These are phyloP conservation scores for Fusarium marasasianum DNA, from an alignment of 2,329 filamentous ascomycete species.

Conservation along the genomic window DNA sequence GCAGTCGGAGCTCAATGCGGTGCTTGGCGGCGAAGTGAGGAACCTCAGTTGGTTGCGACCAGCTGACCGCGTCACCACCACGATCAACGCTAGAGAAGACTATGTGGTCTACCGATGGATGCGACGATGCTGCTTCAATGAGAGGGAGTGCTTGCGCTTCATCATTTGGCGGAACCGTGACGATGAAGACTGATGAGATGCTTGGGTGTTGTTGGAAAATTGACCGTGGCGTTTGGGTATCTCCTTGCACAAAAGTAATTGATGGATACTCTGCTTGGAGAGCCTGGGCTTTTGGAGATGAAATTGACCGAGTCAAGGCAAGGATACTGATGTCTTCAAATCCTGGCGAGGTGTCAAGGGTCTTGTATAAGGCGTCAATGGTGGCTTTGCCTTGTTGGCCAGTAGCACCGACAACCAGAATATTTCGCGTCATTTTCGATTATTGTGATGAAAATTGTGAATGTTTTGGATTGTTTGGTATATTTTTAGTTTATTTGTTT, in stretches of 20 bases:
- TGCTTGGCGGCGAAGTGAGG: slow-evolving; percentile 35
- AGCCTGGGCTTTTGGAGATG: background rate
- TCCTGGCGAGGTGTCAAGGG: fast-evolving
- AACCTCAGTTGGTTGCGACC: slow-evolving; percentile 21
- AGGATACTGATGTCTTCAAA: background rate
- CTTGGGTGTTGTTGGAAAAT: slow-evolving; percentile 35
- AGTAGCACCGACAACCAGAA: slow-evolving; percentile 24
- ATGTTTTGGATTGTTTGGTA: too few species aligned
- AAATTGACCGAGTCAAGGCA: slow-evolving; percentile 12
- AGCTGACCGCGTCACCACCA: slow-evolving; percentile 15
- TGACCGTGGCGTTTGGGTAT: background rate
- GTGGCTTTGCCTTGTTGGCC: slow-evolving; percentile 33
- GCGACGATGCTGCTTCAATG: slow-evolving; percentile 32
- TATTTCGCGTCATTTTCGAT: background rate
- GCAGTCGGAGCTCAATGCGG: slow-evolving; percentile 24
- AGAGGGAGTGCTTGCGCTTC: slow-evolving; percentile 38
- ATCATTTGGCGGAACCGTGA: slow-evolving; percentile 42
- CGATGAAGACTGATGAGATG: slow-evolving; percentile 40
- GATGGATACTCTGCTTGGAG: background rate
- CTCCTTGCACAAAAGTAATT: slow-evolving; percentile 20
- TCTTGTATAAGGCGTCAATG: slow-evolving; percentile 7
- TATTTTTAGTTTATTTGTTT: background rate
- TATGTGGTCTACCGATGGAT: slow-evolving; percentile 24
- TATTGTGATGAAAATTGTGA: fast-evolving
- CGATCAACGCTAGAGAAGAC: slow-evolving; percentile 33